Conservation (phyloP, 2,329 filamentous ascomycete species). For the Fusarium sp. region DNA sequence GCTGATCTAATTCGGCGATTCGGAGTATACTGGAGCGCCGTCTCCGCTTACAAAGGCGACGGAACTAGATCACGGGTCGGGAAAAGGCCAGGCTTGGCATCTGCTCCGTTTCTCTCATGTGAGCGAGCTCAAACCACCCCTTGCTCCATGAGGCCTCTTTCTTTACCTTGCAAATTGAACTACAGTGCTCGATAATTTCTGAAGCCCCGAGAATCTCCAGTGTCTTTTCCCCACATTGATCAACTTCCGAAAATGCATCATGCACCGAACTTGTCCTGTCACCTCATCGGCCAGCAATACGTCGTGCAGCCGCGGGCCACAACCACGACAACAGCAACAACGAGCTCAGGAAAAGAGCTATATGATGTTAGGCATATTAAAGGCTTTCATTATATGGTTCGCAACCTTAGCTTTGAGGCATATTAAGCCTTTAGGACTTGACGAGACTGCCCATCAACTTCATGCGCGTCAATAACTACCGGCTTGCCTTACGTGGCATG, state of each 20-base stretch:
- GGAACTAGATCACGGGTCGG: background rate
- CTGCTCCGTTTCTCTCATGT: background rate
- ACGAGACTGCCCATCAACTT: too few relatives aligned
- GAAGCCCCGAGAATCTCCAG: background rate
- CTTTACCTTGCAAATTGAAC: background rate
- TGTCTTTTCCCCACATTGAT: too few relatives aligned
- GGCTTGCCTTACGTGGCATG: too few relatives aligned
- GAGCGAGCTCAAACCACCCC: background rate
- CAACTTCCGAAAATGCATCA: background rate
- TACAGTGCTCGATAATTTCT: background rate
- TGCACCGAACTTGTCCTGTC: background rate
- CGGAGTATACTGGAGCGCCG: background rate
- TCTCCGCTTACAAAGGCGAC: background rate
- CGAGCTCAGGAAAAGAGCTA: too few relatives aligned
- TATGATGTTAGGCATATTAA: background rate
- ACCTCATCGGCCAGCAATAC: background rate
- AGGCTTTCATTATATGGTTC: background rate
- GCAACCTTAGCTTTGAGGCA: too few relatives aligned
- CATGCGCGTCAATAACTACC: too few relatives aligned
- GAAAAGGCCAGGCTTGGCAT: background rate
- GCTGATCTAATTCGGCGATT: background rate
- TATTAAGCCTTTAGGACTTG: too few relatives aligned
- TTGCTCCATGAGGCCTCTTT: background rate
- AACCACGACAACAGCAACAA: background rate
- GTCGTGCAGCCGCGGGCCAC: background rate